A percentile compares a stretch with the other conserved stretches of the same genome.
Conservation (phyloP, 495 filamentous ascomycete genomes). For the Talaromyces borbonicus region DNA sequence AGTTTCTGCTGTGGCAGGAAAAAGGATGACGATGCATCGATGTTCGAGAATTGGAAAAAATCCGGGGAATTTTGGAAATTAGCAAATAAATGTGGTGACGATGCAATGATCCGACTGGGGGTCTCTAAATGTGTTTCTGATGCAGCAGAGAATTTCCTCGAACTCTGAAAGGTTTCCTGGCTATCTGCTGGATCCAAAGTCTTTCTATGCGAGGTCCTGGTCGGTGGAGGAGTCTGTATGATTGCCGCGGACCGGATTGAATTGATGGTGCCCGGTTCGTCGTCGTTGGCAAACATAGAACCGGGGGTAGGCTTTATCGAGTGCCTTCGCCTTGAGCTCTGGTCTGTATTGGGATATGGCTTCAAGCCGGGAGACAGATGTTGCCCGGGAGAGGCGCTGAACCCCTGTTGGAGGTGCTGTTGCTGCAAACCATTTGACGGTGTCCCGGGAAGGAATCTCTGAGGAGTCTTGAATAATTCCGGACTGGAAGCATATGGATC, state of each 20-base stretch:
- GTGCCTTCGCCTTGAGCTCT: conserved; percentile 28
- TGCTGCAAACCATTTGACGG: conserved; percentile 35
- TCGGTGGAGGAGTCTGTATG: conserved; percentile 60
- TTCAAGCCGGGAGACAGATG: conserved; percentile 44
- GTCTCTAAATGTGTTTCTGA: conserved; percentile 27
- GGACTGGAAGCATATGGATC: conserved; percentile 46
- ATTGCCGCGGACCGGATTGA: conserved; percentile 42
- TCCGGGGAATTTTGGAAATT: conserved; percentile 54
- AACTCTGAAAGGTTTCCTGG: conserved; percentile 7
- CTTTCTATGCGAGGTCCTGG: conserved; percentile 44
- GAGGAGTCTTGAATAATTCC: conserved; percentile 42
- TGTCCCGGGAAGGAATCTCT: conserved; percentile 27
- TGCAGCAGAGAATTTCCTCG: conserved; percentile 18
- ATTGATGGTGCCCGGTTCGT: conserved; percentile 27
- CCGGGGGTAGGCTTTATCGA: conserved; percentile 28
- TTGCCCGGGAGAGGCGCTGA: conserved; percentile 45
- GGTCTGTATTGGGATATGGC: conserved; percentile 28
- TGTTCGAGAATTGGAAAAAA: conserved; percentile 58
- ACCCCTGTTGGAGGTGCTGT: conserved; percentile 41
- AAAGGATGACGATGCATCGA: conserved; percentile 60
- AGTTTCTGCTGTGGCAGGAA: conserved; percentile 54
- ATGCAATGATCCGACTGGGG: conserved; percentile 33
- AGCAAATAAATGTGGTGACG: conserved; percentile 38
- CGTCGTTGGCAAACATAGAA: conserved; percentile 16
- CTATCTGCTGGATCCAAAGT: conserved; percentile 26